Conservation (phyloP, 106 monocot species). For the Narthecium ossifragum region DNA sequence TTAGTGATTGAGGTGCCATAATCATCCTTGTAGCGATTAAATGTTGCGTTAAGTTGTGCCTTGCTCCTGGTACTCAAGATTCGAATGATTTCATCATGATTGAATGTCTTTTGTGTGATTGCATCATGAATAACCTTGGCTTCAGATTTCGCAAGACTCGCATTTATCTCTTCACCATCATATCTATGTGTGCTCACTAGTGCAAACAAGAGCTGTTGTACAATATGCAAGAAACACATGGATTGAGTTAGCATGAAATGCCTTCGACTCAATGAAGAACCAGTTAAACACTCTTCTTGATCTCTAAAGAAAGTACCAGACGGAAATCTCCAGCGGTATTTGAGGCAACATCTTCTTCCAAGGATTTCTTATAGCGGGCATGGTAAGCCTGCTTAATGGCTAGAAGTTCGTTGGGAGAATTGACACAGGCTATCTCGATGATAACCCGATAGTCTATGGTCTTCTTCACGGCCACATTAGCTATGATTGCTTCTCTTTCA, state of each 20-base stretch:
- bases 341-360: constrained; percentile 69
- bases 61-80: constrained; percentile 89
- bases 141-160: constrained; percentile 43
- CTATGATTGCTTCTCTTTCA: constrained; percentile 66
- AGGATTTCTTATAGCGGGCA: constrained; percentile 32
- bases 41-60: constrained; percentile 75
- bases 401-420: constrained; percentile 44
- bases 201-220: constrained; percentile 57
- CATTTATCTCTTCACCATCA: constrained; percentile 48
- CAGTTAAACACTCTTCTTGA: neutral
- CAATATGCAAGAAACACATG: neutral
- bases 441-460: constrained; percentile 37
- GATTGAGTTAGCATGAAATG: neutral
- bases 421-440: constrained; percentile 47
- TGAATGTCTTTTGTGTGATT: constrained; percentile 35
- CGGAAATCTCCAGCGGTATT: constrained; percentile 33
- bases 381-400: constrained; percentile 62
- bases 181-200: constrained; percentile 67
- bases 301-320: constrained; percentile 15
- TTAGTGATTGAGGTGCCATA: constrained; percentile 52
- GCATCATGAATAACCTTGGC: constrained; percentile 54
- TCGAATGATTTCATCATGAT: constrained; percentile 59
- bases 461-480: constrained; percentile 43
- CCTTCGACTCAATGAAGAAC: neutral
- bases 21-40: constrained; percentile 77